Evolutionary conservation across 2,329 filamentous ascomycete genomes (phyloP).

Genomic region (Verticillium albo-atrum): DNA sequence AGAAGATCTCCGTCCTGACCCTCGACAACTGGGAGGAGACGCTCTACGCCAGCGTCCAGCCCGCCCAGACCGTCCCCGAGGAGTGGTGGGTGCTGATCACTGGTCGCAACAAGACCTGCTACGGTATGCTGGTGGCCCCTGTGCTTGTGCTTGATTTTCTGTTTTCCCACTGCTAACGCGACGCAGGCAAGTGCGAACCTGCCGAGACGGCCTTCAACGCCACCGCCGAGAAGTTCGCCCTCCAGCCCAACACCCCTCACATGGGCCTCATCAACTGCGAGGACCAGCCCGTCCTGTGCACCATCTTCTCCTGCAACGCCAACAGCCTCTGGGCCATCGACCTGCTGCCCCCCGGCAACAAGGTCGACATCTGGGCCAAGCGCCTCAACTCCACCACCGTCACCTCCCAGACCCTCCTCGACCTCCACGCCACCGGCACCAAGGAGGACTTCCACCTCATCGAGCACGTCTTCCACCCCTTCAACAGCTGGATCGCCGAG

Average conservation of each 20-base stretch:
- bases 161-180: conserved; percentile 8
- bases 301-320: conserved; percentile 63
- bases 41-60: conserved; percentile 56
- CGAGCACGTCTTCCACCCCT: conserved; percentile 71
- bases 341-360: conserved; percentile 59
- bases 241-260: conserved; percentile 57
- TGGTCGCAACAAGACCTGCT: conserved; percentile 76
- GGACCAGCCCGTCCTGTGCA: conserved; percentile 68
- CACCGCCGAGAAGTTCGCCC: conserved; percentile 59
- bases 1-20: conserved; percentile 50
- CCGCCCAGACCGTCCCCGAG: conserved; percentile 48
- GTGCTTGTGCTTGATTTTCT: not conserved
- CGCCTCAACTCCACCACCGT: conserved; percentile 66
- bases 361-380: conserved; percentile 60
- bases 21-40: conserved; percentile 68
- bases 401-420: conserved; percentile 58
- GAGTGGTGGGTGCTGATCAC: conserved; percentile 75
- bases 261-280: conserved; percentile 72
- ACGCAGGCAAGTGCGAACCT: conserved; percentile 57
- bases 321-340: conserved; percentile 65
- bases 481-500: conserved; percentile 63
- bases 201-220: conserved; percentile 64
- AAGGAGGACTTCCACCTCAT: conserved; percentile 40
- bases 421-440: conserved; percentile 47
- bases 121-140: conserved; percentile 37